Percentiles rank a stretch among this genome's conserved stretches.
phyloP scores from a whole-genome alignment of 1,284 basidiomycete species.

The Papiliotrema nemorosa region DNA sequence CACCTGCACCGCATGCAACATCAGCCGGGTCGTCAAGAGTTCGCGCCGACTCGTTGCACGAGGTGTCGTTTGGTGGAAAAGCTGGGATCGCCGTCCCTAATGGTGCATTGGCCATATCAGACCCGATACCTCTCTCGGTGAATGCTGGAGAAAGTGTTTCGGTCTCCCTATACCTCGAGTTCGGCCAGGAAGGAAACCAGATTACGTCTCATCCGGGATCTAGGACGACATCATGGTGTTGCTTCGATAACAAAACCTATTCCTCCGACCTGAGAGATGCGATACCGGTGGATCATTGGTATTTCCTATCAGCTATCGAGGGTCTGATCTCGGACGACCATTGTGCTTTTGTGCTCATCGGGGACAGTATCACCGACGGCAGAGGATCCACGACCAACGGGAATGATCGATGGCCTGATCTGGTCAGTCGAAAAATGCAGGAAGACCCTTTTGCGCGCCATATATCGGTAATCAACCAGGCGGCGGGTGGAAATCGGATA shows the following conservation, averaged over 20 bases:
- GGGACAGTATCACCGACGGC: slow-evolving; percentile 57
- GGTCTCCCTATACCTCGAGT: slow-evolving; percentile 44
- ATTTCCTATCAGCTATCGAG: slow-evolving; percentile 7
- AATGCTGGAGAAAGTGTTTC: background rate
- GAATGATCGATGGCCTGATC: slow-evolving; percentile 56
- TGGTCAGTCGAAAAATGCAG: slow-evolving; percentile 52
- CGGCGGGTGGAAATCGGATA: slow-evolving; percentile 56
- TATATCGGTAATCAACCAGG: slow-evolving; percentile 55
- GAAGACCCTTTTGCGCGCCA: slow-evolving; percentile 26
- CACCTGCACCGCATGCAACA: slow-evolving; percentile 35
- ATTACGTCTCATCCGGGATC: slow-evolving; percentile 57
- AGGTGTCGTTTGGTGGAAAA: slow-evolving; percentile 41
- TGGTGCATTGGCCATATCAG: slow-evolving; percentile 54
- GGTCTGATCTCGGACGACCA: background rate
- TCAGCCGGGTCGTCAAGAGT: slow-evolving; percentile 23
- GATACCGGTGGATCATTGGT: background rate
- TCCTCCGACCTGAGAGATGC: background rate
- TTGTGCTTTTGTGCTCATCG: slow-evolving; percentile 52
- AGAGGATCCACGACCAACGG: slow-evolving; percentile 48
- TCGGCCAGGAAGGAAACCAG: slow-evolving; percentile 50
- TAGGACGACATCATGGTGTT: slow-evolving; percentile 53
- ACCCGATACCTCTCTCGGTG: slow-evolving; percentile 31
- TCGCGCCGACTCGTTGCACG: background rate
- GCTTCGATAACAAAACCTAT: slow-evolving; percentile 49
- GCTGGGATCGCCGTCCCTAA: slow-evolving; percentile 51